Percentiles rank a stretch among this genome's conserved stretches.
These are phyloP conservation scores for Aureobasidium sp. DNA, from an alignment of 2,329 filamentous ascomycete species.

Conservation along the genomic window DNA sequence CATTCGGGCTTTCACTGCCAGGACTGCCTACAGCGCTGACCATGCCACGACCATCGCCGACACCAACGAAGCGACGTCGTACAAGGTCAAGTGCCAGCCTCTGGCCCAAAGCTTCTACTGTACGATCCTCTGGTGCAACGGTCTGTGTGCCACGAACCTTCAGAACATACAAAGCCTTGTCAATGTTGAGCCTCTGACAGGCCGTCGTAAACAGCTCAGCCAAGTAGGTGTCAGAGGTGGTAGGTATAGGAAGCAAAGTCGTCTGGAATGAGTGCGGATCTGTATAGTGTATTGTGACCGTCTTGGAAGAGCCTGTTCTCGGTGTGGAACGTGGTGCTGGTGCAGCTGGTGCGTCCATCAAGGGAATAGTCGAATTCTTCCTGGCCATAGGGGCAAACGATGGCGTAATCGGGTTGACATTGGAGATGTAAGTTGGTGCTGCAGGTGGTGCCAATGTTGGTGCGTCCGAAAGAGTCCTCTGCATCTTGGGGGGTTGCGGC, in stretches of 20 bases:
- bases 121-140: constrained; percentile 67
- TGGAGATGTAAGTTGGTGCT: constrained; percentile 29
- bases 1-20: constrained; percentile 61
- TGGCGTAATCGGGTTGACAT: constrained; percentile 43
- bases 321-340: constrained; percentile 38
- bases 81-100: constrained; percentile 67
- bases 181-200: constrained; percentile 67
- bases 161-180: constrained; percentile 71
- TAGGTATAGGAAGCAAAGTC: constrained; percentile 63
- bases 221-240: constrained; percentile 75
- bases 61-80: constrained; percentile 62
- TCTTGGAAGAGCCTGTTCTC: constrained; percentile 60
- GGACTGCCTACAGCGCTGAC: constrained; percentile 60
- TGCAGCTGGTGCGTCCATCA: constrained; percentile 35
- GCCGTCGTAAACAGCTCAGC: constrained; percentile 72
- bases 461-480: constrained; percentile 11
- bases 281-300: constrained; percentile 63
- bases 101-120: constrained; percentile 69
- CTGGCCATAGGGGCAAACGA: constrained; percentile 39
- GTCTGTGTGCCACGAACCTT: constrained; percentile 68
- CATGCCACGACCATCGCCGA: constrained; percentile 18
- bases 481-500: constrained; percentile 15
- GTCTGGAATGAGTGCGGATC: constrained; percentile 58
- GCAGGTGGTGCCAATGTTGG: constrained; percentile 18
- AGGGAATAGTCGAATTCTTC: constrained; percentile 34